Percentiles rank a stretch among this genome's conserved stretches.
These are phyloP conservation scores for Talaromyces funiculosus DNA, from an alignment of 2,329 filamentous ascomycete genomes.

Conservation along the genomic window DNA sequence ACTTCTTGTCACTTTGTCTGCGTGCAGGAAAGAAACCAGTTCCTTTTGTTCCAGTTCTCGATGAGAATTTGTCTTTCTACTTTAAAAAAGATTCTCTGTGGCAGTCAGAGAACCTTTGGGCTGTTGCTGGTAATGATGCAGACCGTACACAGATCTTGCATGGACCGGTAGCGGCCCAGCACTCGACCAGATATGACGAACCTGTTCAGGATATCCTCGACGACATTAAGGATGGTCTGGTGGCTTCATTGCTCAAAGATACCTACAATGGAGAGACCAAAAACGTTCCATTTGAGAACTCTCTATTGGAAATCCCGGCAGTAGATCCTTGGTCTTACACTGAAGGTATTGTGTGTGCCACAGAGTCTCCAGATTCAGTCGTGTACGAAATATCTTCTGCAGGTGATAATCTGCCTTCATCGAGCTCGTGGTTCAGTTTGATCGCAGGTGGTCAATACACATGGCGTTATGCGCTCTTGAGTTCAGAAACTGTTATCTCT, in stretches of 20 bases:
- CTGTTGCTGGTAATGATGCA: slow-evolving; percentile 92
- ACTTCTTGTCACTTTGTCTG: slow-evolving; percentile 89
- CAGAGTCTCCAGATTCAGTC: not conserved
- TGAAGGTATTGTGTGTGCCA: not conserved
- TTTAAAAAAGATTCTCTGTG: slow-evolving; percentile 99
- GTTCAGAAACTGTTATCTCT: slow-evolving; percentile 80
- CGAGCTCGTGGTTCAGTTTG: slow-evolving; percentile 61
- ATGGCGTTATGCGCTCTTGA: slow-evolving; percentile 92
- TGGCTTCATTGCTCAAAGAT: not conserved
- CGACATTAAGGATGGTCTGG: slow-evolving; percentile 70
- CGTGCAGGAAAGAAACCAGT: slow-evolving; percentile 91
- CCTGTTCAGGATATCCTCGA: slow-evolving; percentile 92
- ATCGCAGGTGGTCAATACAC: slow-evolving; percentile 79
- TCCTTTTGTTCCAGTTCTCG: slow-evolving; percentile 86
- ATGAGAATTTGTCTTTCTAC: slow-evolving; percentile 96
- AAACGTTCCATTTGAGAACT: not conserved
- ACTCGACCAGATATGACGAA: slow-evolving; percentile 83
- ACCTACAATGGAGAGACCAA: not conserved
- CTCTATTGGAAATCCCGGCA: slow-evolving; percentile 54
- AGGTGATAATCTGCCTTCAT: not conserved
- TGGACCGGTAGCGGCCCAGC: slow-evolving; percentile 89
- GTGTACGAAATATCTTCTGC: not conserved
- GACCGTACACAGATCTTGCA: slow-evolving; percentile 93
- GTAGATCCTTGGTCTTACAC: not conserved
- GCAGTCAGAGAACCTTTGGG: slow-evolving; percentile 96